phyloP scores from a whole-genome alignment of 1,284 basidiomycete species.

The Anthracocystis setariae region DNA sequence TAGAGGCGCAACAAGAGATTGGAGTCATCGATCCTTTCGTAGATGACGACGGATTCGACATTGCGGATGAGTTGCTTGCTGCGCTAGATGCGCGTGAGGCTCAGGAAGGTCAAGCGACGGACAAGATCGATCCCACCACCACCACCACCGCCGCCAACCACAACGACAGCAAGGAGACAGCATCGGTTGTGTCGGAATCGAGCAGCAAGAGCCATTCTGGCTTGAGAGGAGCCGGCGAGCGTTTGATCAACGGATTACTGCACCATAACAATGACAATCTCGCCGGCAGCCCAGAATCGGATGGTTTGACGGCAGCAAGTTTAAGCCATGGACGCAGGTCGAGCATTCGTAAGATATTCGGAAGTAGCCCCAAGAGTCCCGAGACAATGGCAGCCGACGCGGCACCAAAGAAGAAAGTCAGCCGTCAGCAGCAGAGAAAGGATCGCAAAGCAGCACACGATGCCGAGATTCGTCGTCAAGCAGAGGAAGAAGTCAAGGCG shows the following conservation, averaged over 20 bases:
- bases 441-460: conserved; percentile 57
- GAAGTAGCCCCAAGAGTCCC: conserved; percentile 28
- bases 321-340: conserved; percentile 10
- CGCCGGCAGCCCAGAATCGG: conserved; percentile 7
- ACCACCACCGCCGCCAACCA: too few relatives aligned
- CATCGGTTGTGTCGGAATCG: conserved; percentile 3
- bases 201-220: conserved; percentile 10
- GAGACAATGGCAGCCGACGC: conserved; percentile 12
- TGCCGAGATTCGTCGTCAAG: conserved; percentile 47
- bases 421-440: conserved; percentile 49
- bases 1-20: conserved; percentile 18
- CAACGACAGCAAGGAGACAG: conserved; percentile 1
- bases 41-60: conserved; percentile 49
- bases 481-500: conserved; percentile 50
- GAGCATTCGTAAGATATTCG: conserved; percentile 40
- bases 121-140: too few relatives aligned
- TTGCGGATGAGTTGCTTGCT: conserved; percentile 58
- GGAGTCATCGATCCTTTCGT: conserved; percentile 33
- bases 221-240: conserved; percentile 46
- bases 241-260: conserved; percentile 36
- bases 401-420: conserved; percentile 38
- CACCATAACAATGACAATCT: conserved; percentile 10
- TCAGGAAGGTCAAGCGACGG: conserved; percentile 14
- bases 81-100: conserved; percentile 54
- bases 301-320: conserved; percentile 6